Conservation (phyloP, 257 asterid genomes). For the Fraxinus pennsylvanica region DNA sequence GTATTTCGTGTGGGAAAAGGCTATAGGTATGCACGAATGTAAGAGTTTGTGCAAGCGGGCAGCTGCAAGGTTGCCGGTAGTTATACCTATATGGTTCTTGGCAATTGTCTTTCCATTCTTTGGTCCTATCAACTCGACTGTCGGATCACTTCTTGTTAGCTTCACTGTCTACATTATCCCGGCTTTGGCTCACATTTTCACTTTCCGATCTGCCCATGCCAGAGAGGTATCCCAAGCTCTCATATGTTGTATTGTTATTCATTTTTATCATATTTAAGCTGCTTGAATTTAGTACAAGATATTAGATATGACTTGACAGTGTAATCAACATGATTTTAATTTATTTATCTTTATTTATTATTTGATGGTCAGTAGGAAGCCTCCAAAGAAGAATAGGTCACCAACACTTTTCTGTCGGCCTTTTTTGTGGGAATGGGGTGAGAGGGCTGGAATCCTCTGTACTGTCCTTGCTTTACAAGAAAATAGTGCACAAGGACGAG, state of each 20-base stretch:
- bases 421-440: not conserved
- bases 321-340: too few relatives aligned
- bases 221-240: conserved; percentile 56
- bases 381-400: not conserved
- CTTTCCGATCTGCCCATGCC: conserved; percentile 74
- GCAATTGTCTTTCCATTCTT: conserved; percentile 92
- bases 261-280: too few relatives aligned
- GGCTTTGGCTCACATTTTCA: conserved; percentile 78
- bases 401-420: too few relatives aligned
- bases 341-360: too few relatives aligned
- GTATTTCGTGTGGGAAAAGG: conserved; percentile 95
- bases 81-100: conserved; percentile 90
- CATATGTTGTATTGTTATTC: not conserved
- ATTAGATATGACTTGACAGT: too few relatives aligned
- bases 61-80: conserved; percentile 76
- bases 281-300: too few relatives aligned
- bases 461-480: not conserved
- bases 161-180: conserved; percentile 94
- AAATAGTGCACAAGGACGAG: not conserved
- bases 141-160: conserved; percentile 90
- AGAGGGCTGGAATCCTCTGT: not conserved
- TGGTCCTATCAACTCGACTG: conserved; percentile 92
- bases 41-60: conserved; percentile 91
- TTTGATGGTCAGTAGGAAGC: not conserved
- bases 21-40: conserved; percentile 88